Percentiles rank a stretch among this genome's conserved stretches.
Conservation (phyloP, 768 basidiomycete species). For the Cubamyces lactineus region DNA sequence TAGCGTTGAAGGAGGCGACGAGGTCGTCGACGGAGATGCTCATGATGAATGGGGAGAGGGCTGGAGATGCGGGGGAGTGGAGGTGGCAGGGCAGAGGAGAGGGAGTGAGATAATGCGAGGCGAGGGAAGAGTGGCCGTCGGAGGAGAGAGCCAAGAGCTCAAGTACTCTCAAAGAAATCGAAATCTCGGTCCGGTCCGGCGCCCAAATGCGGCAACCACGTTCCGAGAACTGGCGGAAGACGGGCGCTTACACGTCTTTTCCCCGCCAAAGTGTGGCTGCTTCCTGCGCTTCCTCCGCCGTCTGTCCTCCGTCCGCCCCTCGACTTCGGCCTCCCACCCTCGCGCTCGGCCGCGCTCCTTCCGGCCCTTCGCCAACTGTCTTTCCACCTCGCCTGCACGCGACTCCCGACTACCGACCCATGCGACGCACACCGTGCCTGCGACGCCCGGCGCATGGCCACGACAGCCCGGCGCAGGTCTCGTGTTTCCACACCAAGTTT, state of each 20-base stretch:
- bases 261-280: conserved; percentile 4
- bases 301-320: background rate
- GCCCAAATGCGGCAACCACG: conserved; percentile 9
- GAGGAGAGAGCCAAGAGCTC: background rate
- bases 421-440: no score
- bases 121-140: background rate
- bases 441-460: background rate
- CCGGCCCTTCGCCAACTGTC: background rate
- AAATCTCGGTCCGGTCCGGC: conserved; percentile 23
- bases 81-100: conserved; percentile 1
- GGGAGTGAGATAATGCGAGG: conserved; percentile 8
- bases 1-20: conserved; percentile 48
- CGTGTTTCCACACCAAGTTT: conserved; percentile 14
- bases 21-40: conserved; percentile 55
- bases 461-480: conserved; percentile 7
- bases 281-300: background rate
- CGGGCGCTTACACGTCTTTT: conserved; percentile 11
- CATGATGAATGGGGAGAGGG: conserved; percentile 36
- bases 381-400: background rate
- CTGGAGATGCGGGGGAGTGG: background rate
- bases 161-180: conserved; percentile 23
- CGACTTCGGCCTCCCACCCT: background rate
- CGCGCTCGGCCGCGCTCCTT: background rate
- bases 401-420: background rate
- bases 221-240: conserved; percentile 8